Base-by-base conservation (phyloP, 2,329 filamentous ascomycete genomes). In the Purpureocillium takamizusanense region DNA sequence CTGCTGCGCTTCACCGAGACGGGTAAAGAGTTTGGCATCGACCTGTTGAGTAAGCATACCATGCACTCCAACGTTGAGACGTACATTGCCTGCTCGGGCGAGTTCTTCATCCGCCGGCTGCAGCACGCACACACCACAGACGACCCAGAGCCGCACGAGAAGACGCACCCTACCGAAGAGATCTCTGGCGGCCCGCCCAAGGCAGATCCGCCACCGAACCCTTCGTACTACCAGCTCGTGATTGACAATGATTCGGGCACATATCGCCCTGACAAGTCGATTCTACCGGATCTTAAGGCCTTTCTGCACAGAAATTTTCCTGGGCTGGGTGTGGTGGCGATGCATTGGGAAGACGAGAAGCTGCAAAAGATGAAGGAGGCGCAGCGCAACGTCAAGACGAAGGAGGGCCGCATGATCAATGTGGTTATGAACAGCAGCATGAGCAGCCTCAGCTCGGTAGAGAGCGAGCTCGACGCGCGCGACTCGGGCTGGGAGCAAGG, bases 211-310 rank as follows among this genome's bases (percentile, higher is more conserved):
- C 72, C 67, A 0, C 48, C 56, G 12, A 59, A 70, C 40, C 74
- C 65, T n/a, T 55, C 59, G 37, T 69, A 71, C 54, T 97, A 95
- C 58, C 83, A 94, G 56, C 74, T 97, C 8, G 69, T 92, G 46
- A 95, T 97, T 53, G 90, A 97, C 66, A 97, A 97, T 53, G 90
- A 95, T 60, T 87, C 81, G 39, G 90, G 90, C 10, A 97, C 90
- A 0, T 97, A 97, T 59, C 77, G 90, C 1, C 90, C 90, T 0
- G 87, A 94, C 53, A 83, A 83, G 40, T 72, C 79, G 10, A 70
- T 86, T 9, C 72, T 97, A 2, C 84, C 85, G 0, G 57, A 80
- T 1, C 68, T 97, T 2, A 78, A 81, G 37, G 54, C 67, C 10
- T 94, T 87, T 54, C 62, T 97, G 2, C 65, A 79, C 25, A 60